phyloP scores from a whole-genome alignment of 2,329 filamentous ascomycete species.

The Pseudogymnoascus sp. region DNA sequence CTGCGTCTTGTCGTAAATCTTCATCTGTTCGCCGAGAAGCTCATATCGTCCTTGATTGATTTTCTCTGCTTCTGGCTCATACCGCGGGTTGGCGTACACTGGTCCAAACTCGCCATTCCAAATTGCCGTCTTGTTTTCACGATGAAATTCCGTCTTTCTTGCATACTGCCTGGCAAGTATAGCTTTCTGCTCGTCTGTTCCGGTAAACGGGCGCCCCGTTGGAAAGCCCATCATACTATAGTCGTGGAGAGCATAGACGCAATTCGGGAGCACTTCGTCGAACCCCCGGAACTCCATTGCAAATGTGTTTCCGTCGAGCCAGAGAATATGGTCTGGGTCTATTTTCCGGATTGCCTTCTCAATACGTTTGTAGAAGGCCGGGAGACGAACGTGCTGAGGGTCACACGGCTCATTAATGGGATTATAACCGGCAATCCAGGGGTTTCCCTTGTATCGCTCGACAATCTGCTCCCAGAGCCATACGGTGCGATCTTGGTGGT shows the following conservation, averaged over 20 bases:
- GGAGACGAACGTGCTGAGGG: conserved; percentile 36
- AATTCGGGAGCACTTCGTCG: conserved; percentile 34
- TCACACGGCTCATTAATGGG: conserved; percentile 44
- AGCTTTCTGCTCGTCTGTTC: conserved; percentile 32
- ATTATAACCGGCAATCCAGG: conserved; percentile 43
- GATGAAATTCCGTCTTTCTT: conserved; percentile 41
- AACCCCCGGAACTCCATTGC: conserved; percentile 38
- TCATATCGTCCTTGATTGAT: conserved; percentile 36
- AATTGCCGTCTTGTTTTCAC: conserved; percentile 32
- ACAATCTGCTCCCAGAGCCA: conserved; percentile 42
- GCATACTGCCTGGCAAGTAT: conserved; percentile 34
- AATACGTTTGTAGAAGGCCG: conserved; percentile 37
- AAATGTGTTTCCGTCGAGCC: conserved; percentile 37
- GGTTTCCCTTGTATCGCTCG: conserved; percentile 35
- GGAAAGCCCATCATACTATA: conserved; percentile 38
- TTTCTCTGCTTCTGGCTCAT: conserved; percentile 27
- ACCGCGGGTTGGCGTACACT: conserved; percentile 26
- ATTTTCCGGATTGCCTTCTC: conserved; percentile 38
- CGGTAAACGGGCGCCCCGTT: conserved; percentile 32
- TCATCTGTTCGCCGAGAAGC: conserved; percentile 36
- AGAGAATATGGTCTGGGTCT: conserved; percentile 38
- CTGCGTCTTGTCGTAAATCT: conserved; percentile 41
- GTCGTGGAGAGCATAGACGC: conserved; percentile 38
- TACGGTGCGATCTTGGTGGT: conserved; percentile 40
- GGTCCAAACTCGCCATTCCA: conserved; percentile 47